These are phyloP conservation scores for Avena atlantica DNA, from an alignment of 176 grass and related monocot species.

Conservation along the genomic window DNA sequence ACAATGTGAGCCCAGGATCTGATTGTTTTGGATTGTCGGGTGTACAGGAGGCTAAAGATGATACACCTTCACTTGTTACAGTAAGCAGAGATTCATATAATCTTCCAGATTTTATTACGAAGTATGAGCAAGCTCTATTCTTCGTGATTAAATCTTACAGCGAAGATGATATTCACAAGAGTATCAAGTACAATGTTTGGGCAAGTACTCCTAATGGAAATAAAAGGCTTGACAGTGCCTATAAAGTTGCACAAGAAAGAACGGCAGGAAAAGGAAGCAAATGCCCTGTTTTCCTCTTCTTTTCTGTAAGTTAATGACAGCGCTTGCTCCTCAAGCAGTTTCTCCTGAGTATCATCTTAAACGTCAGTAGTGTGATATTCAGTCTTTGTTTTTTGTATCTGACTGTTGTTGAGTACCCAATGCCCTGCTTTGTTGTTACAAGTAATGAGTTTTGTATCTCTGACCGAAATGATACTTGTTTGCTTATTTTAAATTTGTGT, in stretches of 20 bases:
- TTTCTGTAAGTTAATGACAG: conserved; percentile 78
- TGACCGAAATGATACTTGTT: background rate
- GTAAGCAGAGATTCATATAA: conserved; percentile 67
- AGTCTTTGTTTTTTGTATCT: conserved; percentile 22
- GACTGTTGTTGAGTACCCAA: conserved; percentile 9
- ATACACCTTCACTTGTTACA: conserved; percentile 31
- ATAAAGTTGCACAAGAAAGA: conserved; percentile 77
- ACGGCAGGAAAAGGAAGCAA: conserved; percentile 65
- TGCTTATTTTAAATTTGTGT: conserved; percentile 18
- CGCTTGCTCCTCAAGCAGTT: conserved; percentile 3
- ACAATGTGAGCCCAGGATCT: conserved; percentile 33
- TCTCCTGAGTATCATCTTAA: conserved; percentile 4
- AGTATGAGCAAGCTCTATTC: conserved; percentile 83
- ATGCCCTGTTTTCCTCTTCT: conserved; percentile 88
- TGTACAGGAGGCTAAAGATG: conserved; percentile 35
- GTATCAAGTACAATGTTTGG: conserved; percentile 98
- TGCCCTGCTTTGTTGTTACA: background rate
- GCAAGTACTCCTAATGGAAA: conserved; percentile 96
- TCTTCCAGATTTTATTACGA: conserved; percentile 73
- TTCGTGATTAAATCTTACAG: conserved; percentile 99
- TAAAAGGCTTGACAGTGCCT: conserved; percentile 91
- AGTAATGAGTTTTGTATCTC: conserved; percentile 14
- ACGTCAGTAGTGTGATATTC: conserved; percentile 2
- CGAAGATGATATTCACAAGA: conserved; percentile 97
- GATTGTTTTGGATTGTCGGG: conserved; percentile 32